A percentile compares a stretch with the other conserved stretches of the same genome.
phyloP scores from a whole-genome alignment of 345 rosid genomes.

The Dovyalis caffra region DNA sequence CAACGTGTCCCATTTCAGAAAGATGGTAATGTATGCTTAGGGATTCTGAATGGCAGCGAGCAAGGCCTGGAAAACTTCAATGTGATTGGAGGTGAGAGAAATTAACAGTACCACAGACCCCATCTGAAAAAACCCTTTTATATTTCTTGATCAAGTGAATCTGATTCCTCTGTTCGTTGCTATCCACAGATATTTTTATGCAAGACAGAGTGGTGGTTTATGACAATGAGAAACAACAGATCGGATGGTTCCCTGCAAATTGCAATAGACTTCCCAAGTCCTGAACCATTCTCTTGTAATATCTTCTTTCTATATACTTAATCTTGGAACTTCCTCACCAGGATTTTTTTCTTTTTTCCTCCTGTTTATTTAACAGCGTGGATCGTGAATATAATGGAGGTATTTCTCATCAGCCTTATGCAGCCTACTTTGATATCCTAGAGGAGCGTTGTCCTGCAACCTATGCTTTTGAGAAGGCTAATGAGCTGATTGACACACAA shows the following conservation, averaged over 20 bases:
- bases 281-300: constrained; percentile 30
- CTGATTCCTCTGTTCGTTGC: neutral
- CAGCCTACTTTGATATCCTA: constrained; percentile 35
- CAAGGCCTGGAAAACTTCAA: constrained; percentile 45
- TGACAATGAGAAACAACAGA: constrained; percentile 69
- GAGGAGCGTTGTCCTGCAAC: constrained; percentile 28
- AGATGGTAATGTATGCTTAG: constrained; percentile 76
- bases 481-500: neutral
- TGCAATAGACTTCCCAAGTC: constrained; percentile 66
- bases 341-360: constrained; percentile 14
- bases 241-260: constrained; percentile 64
- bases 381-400: constrained; percentile 39
- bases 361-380: constrained; percentile 44
- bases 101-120: neutral
- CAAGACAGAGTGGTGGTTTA: constrained; percentile 67
- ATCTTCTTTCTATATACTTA: constrained; percentile 18
- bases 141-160: neutral
- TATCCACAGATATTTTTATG: constrained; percentile 49
- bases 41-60: constrained; percentile 69
- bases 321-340: constrained; percentile 25
- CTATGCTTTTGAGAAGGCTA: neutral
- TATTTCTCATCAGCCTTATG: constrained; percentile 41
- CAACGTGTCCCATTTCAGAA: constrained; percentile 35
- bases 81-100: constrained; percentile 58
- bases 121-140: neutral